Conservation (phyloP, 768 basidiomycete genomes). For the Suillus ampliporus region DNA sequence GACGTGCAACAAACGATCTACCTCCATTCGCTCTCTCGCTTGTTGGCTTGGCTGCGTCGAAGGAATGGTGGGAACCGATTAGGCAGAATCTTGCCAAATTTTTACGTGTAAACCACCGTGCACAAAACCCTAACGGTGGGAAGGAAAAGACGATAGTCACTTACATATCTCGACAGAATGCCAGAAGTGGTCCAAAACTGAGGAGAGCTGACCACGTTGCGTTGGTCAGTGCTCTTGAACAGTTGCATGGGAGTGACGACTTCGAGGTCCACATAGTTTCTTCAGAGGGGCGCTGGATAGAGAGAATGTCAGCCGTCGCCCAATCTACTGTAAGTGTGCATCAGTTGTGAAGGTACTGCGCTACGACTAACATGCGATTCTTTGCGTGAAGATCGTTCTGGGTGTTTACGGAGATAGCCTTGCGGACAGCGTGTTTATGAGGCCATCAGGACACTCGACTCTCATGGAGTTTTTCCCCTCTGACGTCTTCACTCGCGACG, state of each 20-base stretch:
- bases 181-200: slow-evolving; percentile 54
- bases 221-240: slow-evolving; percentile 61
- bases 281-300: slow-evolving; percentile 59
- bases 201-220: slow-evolving; percentile 59
- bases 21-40: slow-evolving; percentile 44
- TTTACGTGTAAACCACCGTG: slow-evolving; percentile 40
- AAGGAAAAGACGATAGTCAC: slow-evolving; percentile 58
- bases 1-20: slow-evolving; percentile 31
- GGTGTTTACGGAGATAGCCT: slow-evolving; percentile 66
- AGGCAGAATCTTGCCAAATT: slow-evolving; percentile 49
- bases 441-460: slow-evolving; percentile 59
- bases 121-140: slow-evolving; percentile 19
- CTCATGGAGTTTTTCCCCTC: slow-evolving; percentile 81
- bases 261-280: slow-evolving; percentile 63
- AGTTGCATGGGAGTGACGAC: slow-evolving; percentile 54
- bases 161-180: slow-evolving; percentile 70
- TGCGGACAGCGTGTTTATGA: slow-evolving; percentile 75
- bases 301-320: slow-evolving; percentile 66
- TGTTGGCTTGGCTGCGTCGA: slow-evolving; percentile 49
- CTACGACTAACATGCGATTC: slow-evolving; percentile 15
- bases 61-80: slow-evolving; percentile 75
- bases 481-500: slow-evolving; percentile 67
- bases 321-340: slow-evolving; percentile 63
- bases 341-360: slow-evolving; percentile 15
- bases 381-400: slow-evolving; percentile 54